Evolutionary conservation across 805 yeast species (phyloP).

Genomic region (Wilhelminamyces savonicus): DNA sequence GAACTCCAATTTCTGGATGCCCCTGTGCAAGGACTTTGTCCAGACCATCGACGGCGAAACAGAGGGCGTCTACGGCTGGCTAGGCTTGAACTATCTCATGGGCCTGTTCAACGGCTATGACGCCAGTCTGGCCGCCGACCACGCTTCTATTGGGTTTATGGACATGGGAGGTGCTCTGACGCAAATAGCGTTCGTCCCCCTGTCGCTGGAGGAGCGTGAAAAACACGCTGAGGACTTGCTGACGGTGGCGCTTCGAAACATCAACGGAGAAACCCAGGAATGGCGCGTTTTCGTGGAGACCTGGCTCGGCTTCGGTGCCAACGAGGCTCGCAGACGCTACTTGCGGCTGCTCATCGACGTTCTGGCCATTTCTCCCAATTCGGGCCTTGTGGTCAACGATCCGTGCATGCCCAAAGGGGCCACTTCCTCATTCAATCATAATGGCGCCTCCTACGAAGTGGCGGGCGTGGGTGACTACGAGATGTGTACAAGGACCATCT

Average conservation of each 20-base stretch:
- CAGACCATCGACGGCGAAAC: constrained; percentile 89
- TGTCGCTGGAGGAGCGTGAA: constrained; percentile 47
- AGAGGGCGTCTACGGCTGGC: constrained; percentile 96
- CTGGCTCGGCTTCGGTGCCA: constrained; percentile 98
- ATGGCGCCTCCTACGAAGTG: constrained; percentile 43
- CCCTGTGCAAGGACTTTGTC: constrained; percentile 64
- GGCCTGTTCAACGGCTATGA: constrained; percentile 53
- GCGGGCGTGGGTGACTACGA: constrained; percentile 77
- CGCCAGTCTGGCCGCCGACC: constrained; percentile 21
- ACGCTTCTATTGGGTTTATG: constrained; percentile 83
- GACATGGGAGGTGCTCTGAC: constrained; percentile 99
- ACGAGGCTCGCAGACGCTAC: constrained; percentile 79
- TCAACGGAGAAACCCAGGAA: constrained; percentile 62
- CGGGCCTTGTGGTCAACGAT: constrained; percentile 38
- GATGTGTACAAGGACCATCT: constrained; percentile 61
- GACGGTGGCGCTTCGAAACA: constrained; percentile 54
- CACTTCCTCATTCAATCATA: constrained; percentile 37
- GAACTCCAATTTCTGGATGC: constrained; percentile 50
- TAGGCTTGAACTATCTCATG: constrained; percentile 79
- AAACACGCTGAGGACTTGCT: constrained; percentile 72
- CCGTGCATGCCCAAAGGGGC: constrained; percentile 79
- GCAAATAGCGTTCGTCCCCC: constrained; percentile 90
- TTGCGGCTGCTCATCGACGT: constrained; percentile 45
- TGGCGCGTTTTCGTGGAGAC: constrained; percentile 93
- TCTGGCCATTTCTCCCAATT: constrained; percentile 10